Evolutionary conservation across 331 rosid genomes (phyloP), one percentile per base, ranked within the genome.

Genomic region (Cydonia oblonga): DNA sequence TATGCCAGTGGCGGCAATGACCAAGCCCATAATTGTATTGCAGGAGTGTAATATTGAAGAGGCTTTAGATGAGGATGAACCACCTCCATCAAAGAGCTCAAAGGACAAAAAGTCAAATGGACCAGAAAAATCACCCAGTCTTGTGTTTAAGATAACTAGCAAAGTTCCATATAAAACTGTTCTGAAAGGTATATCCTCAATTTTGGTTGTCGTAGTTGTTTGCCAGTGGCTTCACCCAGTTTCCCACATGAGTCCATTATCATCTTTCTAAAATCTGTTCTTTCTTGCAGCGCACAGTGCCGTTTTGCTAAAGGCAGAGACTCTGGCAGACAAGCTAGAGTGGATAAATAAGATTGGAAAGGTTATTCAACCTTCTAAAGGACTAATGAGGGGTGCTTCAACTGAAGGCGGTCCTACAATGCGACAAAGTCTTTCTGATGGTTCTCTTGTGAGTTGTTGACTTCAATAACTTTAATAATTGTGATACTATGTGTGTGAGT

Each of bases 81-180:
- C 68, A 56, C 78, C 86, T 25, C 73, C 83, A 30, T 16, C 83
- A 66, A 83, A 86, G 77, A 68, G 86, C 71, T 83, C 87, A 2
- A 86, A 86, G 84, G 90, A 86, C 73, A 86, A 86, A 74, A 86
- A 86, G 69, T 78, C 82, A 19, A 81, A 83, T 49, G 90, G 81
- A 16, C 86, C 87, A 22, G 89, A 80, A 75, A 93, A 83, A 85
- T 84, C 85, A 82, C 22, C 92, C 14, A 86, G 81, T 86, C 90
- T 91, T 78, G 80, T 82, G 66, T 93, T 93, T 81, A 93, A 89
- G 84, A 86, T 93, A 72, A 91, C 93, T 7, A 93, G 87, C 88
- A 93, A 86, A 90, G 91, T 93, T 80, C 86, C 97, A 29, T 93
- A 93, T 67, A 93, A 93, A 84, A 93, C 98, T 74, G 97, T 93